phyloP scores from a whole-genome alignment of 2,329 filamentous ascomycete genomes.

The Chrysoporthe cubensis region DNA sequence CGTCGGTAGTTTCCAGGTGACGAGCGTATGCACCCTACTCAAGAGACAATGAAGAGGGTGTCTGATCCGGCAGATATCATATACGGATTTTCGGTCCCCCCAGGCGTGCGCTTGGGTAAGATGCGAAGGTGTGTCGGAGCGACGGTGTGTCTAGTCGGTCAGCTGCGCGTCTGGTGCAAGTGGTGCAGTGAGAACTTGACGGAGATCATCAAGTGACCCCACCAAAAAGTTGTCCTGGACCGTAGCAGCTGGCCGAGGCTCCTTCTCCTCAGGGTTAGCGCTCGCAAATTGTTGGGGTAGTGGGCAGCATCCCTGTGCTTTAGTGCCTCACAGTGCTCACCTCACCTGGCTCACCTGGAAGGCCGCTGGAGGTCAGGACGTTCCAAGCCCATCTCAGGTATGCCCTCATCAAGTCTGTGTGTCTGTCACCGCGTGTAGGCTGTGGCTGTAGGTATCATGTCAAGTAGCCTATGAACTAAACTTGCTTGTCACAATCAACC shows the following conservation, averaged over 20 bases:
- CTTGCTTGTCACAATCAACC: background rate
- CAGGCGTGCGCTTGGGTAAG: background rate
- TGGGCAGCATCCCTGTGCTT: constrained; percentile 5
- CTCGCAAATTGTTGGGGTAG: constrained; percentile 3
- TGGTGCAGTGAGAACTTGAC: background rate
- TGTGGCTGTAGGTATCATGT: background rate
- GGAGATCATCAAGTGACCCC: constrained; percentile 20
- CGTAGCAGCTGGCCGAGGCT: constrained; percentile 16
- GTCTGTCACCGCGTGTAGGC: background rate
- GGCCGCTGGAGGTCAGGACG: background rate
- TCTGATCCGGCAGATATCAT: background rate
- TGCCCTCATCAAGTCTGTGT: background rate
- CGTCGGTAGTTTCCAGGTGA: background rate
- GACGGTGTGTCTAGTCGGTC: constrained; percentile 19
- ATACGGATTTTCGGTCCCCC: background rate
- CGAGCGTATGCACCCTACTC: background rate
- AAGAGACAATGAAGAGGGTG: background rate
- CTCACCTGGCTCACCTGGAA: background rate
- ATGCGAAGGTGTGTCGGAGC: background rate
- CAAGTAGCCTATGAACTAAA: background rate
- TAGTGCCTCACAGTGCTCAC: background rate
- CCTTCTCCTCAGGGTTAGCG: constrained; percentile 11
- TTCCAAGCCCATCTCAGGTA: background rate
- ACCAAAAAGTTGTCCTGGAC: constrained; percentile 12
- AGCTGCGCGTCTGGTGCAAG: constrained; percentile 8